Evolutionary conservation across 192 early-diverging fungal genomes (phyloP).

Genomic region (Mortierella antarctica): DNA sequence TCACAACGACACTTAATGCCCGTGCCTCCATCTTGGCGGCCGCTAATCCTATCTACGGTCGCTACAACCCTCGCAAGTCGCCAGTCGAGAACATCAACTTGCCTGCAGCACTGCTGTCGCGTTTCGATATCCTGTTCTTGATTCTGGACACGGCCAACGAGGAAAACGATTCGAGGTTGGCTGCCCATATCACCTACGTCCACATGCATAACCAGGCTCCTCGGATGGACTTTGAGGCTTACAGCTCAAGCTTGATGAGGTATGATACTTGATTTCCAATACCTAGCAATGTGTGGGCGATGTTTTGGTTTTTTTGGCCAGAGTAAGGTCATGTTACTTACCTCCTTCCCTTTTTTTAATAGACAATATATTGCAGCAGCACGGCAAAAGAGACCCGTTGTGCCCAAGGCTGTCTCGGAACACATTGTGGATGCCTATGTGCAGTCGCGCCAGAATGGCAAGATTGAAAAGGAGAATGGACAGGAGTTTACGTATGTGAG

Average conservation of each 20-base stretch:
- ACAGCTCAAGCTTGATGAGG: conserved; percentile 84
- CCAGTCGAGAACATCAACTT: conserved; percentile 98
- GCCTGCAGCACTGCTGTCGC: conserved; percentile 91
- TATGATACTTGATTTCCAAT: conserved; percentile 23
- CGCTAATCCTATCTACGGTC: conserved; percentile 96
- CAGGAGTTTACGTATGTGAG: conserved; percentile 83
- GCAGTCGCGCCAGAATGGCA: conserved; percentile 75
- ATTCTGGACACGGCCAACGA: conserved; percentile 87
- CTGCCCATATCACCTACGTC: conserved; percentile 92
- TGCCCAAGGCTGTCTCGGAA: conserved; percentile 81
- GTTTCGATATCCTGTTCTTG: conserved; percentile 94
- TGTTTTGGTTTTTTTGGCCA: too few species aligned
- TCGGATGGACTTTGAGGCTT: conserved; percentile 62
- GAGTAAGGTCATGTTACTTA: background rate
- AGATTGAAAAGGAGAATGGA: conserved; percentile 57
- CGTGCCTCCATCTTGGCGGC: conserved; percentile 95
- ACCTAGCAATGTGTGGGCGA: too few species aligned
- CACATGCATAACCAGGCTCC: conserved; percentile 90
- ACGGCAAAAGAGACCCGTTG: conserved; percentile 73
- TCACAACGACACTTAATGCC: conserved; percentile 96
- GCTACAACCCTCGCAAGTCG: conserved; percentile 90
- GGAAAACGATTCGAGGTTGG: conserved; percentile 83
- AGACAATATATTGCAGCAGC: conserved; percentile 92
- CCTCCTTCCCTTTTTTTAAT: conserved; percentile 10
- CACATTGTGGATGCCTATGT: conserved; percentile 92